Conservation (phyloP, 164 flowering plant genomes). For the Buxus sempervirens region DNA sequence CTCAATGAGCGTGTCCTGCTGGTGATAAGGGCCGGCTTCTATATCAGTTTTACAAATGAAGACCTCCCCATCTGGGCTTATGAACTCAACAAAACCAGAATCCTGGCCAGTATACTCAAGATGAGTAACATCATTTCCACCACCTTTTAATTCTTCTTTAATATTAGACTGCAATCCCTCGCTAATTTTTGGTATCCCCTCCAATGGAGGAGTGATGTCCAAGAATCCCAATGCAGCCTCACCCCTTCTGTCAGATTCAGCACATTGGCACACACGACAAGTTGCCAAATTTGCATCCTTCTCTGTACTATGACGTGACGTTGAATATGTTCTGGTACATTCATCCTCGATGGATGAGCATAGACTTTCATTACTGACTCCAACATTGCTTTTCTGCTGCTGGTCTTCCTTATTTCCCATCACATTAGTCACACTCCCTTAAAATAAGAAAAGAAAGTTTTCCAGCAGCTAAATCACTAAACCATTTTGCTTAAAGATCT, state of each 20-base stretch:
- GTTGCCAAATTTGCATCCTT: constrained; percentile 43
- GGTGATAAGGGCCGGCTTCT: constrained; percentile 52
- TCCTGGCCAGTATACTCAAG: constrained; percentile 21
- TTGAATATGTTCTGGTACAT: constrained; percentile 16
- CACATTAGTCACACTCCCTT: constrained; percentile 9
- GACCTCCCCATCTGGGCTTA: constrained; percentile 83
- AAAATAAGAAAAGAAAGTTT: not conserved
- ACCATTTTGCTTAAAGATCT: constrained; percentile 8
- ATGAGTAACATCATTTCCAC: constrained; percentile 15
- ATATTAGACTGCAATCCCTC: constrained; percentile 25
- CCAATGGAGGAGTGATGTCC: constrained; percentile 52
- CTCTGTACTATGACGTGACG: constrained; percentile 41
- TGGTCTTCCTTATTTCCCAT: constrained; percentile 26
- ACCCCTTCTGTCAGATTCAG: constrained; percentile 83
- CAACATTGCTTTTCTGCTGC: constrained; percentile 13
- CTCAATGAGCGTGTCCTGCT: constrained; percentile 52
- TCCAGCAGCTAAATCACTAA: not conserved
- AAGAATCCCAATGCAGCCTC: constrained; percentile 72
- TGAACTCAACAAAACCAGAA: constrained; percentile 51
- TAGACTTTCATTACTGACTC: constrained; percentile 17
- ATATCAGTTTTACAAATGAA: constrained; percentile 71
- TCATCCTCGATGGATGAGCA: constrained; percentile 24
- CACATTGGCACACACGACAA: constrained; percentile 94
- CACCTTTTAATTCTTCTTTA: constrained; percentile 19
- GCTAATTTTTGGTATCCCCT: constrained; percentile 22